phyloP scores from a whole-genome alignment of 148 eudicot genomes.

The Camellia lanceoleosa region DNA sequence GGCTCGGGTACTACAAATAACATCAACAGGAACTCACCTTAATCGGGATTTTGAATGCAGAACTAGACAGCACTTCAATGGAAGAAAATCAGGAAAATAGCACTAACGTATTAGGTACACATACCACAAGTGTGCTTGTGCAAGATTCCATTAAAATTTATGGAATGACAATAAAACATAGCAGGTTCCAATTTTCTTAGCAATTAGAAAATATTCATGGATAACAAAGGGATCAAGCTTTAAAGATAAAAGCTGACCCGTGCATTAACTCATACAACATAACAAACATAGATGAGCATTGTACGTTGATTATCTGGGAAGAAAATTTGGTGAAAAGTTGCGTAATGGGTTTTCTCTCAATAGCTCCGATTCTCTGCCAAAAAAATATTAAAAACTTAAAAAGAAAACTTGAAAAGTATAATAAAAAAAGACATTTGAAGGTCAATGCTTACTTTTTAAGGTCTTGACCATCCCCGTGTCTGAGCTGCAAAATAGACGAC shows the following conservation, averaged over 20 bases:
- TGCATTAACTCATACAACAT: background rate
- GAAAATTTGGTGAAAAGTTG: slow-evolving; percentile 63
- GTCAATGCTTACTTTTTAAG: slow-evolving; percentile 52
- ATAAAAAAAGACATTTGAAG: background rate
- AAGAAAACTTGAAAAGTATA: background rate
- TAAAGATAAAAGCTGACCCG: slow-evolving; percentile 14
- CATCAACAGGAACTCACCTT: too few relatives aligned
- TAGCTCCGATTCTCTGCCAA: slow-evolving; percentile 75
- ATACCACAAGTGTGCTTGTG: background rate
- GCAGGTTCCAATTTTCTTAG: background rate
- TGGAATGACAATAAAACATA: background rate
- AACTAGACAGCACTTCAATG: background rate
- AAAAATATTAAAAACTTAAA: background rate
- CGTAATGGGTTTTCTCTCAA: slow-evolving; percentile 82
- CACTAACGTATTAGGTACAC: background rate
- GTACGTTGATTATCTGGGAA: slow-evolving; percentile 52
- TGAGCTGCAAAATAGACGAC: slow-evolving; percentile 45
- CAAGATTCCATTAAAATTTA: background rate
- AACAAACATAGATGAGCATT: background rate
- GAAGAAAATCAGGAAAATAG: background rate
- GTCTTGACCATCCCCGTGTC: slow-evolving; percentile 54
- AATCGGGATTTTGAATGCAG: background rate
- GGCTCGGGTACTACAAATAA: too few relatives aligned
- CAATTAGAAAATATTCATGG: background rate
- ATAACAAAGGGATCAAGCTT: slow-evolving; percentile 2